Evolutionary conservation across 495 filamentous ascomycete genomes (phyloP).

Genomic region (Xylaria sp.): DNA sequence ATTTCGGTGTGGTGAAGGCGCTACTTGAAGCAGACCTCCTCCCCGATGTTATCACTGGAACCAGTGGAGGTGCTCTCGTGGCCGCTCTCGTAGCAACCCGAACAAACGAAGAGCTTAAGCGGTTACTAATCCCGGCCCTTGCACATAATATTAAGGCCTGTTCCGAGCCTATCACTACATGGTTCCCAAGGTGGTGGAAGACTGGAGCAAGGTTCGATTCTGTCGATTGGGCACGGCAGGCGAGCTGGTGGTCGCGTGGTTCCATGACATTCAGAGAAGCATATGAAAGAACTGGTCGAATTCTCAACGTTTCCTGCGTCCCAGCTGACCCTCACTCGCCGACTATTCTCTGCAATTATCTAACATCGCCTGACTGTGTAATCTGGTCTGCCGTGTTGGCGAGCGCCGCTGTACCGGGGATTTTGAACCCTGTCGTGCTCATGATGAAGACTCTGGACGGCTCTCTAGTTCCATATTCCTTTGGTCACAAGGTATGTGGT

Average conservation of each 20-base stretch:
- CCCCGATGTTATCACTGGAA: constrained; percentile 94
- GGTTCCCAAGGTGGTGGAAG: constrained; percentile 84
- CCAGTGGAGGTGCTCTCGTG: constrained; percentile 90
- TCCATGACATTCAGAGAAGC: constrained; percentile 94
- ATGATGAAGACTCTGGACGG: constrained; percentile 91
- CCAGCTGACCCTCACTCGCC: constrained; percentile 95
- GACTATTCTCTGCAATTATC: constrained; percentile 89
- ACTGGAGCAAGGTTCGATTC: constrained; percentile 95
- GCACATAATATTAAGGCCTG: constrained; percentile 86
- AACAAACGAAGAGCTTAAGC: constrained; percentile 87
- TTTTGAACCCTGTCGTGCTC: constrained; percentile 92
- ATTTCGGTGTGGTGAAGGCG: constrained; percentile 92
- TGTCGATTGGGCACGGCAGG: constrained; percentile 85
- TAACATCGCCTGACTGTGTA: constrained; percentile 94
- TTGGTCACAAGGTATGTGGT: constrained; percentile 74
- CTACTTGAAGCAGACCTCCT: constrained; percentile 85
- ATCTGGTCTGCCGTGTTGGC: constrained; percentile 97
- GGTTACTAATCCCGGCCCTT: constrained; percentile 83
- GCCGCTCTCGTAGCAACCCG: constrained; percentile 87
- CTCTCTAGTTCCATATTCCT: constrained; percentile 78
- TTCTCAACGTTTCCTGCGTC: constrained; percentile 96
- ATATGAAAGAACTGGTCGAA: constrained; percentile 90
- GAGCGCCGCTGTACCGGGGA: constrained; percentile 94
- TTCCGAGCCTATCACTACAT: constrained; percentile 74
- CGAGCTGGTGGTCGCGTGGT: constrained; percentile 87